Conservation (phyloP, 495 filamentous ascomycete species). For the Penicillium robsamsonii region DNA sequence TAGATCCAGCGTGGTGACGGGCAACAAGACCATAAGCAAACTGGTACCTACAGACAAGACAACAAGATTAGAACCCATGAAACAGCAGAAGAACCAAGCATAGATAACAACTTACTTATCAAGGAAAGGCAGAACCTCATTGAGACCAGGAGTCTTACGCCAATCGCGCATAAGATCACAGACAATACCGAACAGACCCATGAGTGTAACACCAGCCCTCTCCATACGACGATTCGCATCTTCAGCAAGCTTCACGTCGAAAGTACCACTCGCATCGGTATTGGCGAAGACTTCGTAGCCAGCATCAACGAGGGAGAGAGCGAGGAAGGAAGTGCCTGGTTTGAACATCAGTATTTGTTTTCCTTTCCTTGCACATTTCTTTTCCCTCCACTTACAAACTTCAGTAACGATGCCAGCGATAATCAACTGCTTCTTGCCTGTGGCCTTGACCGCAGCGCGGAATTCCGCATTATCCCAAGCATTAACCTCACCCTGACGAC, state of each 20-base stretch:
- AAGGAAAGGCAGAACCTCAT: slow-evolving; percentile 61
- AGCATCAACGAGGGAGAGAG: slow-evolving; percentile 65
- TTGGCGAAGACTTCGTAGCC: slow-evolving; percentile 80
- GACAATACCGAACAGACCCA: slow-evolving; percentile 64
- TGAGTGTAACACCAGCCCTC: slow-evolving; percentile 61
- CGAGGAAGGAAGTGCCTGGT: slow-evolving; percentile 64
- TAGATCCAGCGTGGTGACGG: slow-evolving; percentile 46
- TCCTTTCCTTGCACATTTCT: not conserved
- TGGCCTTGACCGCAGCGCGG: slow-evolving; percentile 60
- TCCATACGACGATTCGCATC: slow-evolving; percentile 66
- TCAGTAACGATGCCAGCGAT: slow-evolving; percentile 73
- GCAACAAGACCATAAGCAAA: slow-evolving; percentile 50
- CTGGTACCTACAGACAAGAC: slow-evolving; percentile 28
- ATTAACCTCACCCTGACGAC: slow-evolving; percentile 71
- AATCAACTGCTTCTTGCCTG: slow-evolving; percentile 69
- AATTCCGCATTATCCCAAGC: slow-evolving; percentile 79
- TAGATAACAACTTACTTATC: slow-evolving; percentile 48
- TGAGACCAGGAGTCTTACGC: slow-evolving; percentile 63
- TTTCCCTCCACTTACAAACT: slow-evolving; percentile 53
- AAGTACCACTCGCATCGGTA: slow-evolving; percentile 68
- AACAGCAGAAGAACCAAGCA: not conserved
- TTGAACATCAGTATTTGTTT: not conserved
- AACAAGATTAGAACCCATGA: not conserved
- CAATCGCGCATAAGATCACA: slow-evolving; percentile 79
- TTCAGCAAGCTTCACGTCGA: slow-evolving; percentile 53